phyloP scores from a whole-genome alignment of 2,329 filamentous ascomycete genomes.

The Macrophomina tecta region DNA sequence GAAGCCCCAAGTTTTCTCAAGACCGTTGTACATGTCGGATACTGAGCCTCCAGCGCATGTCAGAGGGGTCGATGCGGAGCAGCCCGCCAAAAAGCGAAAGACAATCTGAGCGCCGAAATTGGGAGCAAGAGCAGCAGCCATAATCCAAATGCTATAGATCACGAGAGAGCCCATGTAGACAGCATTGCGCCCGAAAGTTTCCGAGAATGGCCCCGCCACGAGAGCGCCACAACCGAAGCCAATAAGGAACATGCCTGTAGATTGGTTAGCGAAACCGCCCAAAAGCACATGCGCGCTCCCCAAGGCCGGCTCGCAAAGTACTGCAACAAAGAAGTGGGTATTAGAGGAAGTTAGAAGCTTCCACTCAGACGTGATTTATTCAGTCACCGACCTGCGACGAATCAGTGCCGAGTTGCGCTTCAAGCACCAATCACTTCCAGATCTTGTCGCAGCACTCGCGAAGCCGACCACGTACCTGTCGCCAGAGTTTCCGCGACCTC shows the following conservation, averaged over 20 bases:
- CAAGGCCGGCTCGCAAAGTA: neutral
- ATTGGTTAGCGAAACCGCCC: neutral
- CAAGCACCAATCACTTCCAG: no score
- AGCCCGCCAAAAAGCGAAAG: constrained; percentile 58
- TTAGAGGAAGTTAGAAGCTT: no score
- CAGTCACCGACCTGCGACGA: no score
- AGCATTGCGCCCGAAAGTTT: constrained; percentile 42
- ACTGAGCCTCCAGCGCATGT: constrained; percentile 56
- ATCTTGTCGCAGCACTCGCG: neutral
- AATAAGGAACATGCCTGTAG: constrained; percentile 38
- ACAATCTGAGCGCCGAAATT: constrained; percentile 55
- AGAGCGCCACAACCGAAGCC: constrained; percentile 56
- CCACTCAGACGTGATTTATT: no score
- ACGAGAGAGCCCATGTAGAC: constrained; percentile 56
- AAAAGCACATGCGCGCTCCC: neutral
- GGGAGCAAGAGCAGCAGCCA: constrained; percentile 54
- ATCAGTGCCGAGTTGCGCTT: no score
- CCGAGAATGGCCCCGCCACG: constrained; percentile 50
- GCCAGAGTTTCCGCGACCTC: constrained; percentile 59
- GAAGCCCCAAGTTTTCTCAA: constrained; percentile 58
- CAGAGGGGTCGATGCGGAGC: constrained; percentile 54
- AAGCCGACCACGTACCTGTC: constrained; percentile 43
- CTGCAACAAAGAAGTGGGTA: no score
- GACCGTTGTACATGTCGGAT: constrained; percentile 54
- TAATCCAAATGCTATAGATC: constrained; percentile 57